Base-by-base conservation (phyloP, 2,329 filamentous ascomycete genomes). In the Sclerotinia sclerotiorum region DNA sequence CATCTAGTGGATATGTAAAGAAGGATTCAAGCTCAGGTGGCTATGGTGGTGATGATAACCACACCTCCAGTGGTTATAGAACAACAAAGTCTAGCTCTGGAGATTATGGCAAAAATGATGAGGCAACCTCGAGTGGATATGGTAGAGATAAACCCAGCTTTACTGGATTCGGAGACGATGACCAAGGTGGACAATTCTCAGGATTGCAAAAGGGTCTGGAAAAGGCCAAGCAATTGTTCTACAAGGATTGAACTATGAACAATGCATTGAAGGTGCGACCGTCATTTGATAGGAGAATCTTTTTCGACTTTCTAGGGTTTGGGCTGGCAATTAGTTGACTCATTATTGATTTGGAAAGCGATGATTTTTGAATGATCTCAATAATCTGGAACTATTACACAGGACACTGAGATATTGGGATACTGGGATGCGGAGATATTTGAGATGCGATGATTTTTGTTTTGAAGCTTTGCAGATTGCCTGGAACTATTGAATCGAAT, bases 141-240 rank as follows among this genome's bases (percentile, higher is more conserved):
- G 21, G n/a, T 27, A 32, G 39, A 64, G 39, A 64, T 17, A 49
- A 49, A 17, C 15, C 48, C 27, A 65, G n/a, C 49, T 65, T 49
- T 27, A 39, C n/a, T 65, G 32, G n/a, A 7, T 32, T 21, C 17
- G 62, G 52, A 21, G 62, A 39, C n/a, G 5, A n/a, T 32, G 46
- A 46, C 10, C 17, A 62, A 29, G 19, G 19, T 29, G 62, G 29
- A 13, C 19, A 42, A 2, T 19, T 24, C 27, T 62, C 65, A 62
- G 32, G 56, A 51, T 62, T 39, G 17, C 61, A 67, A 56, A 61
- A 67, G 7, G 65, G 55, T n/a, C 32, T 54, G 32, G 39, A 67
- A 7, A 61, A 32, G 24, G 55, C 35, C 24, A 67, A 67, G 24
- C 44, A 62, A 11, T 54, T 62, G 19, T 44, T 54, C 32, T 15